Evolutionary conservation across 2,329 filamentous ascomycete genomes (phyloP).

Genomic region (Colletotrichum echinochloae): DNA sequence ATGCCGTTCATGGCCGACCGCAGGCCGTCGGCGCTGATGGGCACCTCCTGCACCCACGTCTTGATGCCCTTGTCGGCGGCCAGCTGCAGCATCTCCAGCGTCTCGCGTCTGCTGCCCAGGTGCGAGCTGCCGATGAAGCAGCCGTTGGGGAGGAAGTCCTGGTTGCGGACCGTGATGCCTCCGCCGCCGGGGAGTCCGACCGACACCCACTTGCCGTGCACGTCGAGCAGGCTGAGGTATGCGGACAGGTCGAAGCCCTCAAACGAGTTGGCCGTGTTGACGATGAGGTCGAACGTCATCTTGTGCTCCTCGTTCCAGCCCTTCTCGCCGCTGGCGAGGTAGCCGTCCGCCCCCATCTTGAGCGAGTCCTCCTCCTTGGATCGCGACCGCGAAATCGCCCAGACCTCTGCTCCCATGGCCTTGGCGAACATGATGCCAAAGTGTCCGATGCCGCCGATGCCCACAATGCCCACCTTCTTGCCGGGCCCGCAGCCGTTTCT

Average conservation of each 20-base stretch:
- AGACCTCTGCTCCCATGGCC: slow-evolving; percentile 72
- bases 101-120: slow-evolving; percentile 77
- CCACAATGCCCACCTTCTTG: slow-evolving; percentile 82
- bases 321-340: slow-evolving; percentile 68
- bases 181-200: slow-evolving; percentile 84
- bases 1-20: slow-evolving; percentile 77
- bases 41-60: slow-evolving; percentile 79
- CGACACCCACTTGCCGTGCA: slow-evolving; percentile 83
- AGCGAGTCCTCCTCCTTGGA: slow-evolving; percentile 70
- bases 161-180: slow-evolving; percentile 76
- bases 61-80: slow-evolving; percentile 76
- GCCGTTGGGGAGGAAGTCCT: slow-evolving; percentile 81
- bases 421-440: slow-evolving; percentile 78
- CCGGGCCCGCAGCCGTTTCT: slow-evolving; percentile 81
- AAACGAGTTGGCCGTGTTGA: slow-evolving; percentile 79
- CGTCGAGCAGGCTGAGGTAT: slow-evolving; percentile 84
- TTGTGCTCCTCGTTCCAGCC: slow-evolving; percentile 68
- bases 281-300: slow-evolving; percentile 79
- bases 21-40: slow-evolving; percentile 78
- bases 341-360: slow-evolving; percentile 71
- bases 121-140: slow-evolving; percentile 78
- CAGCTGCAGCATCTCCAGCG: slow-evolving; percentile 77
- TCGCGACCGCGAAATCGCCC: slow-evolving; percentile 70
- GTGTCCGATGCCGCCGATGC: slow-evolving; percentile 79
- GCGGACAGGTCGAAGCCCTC: slow-evolving; percentile 75